Evolutionary conservation across 345 rosid species (phyloP).

Genomic region (Hibiscus mutabilis): DNA sequence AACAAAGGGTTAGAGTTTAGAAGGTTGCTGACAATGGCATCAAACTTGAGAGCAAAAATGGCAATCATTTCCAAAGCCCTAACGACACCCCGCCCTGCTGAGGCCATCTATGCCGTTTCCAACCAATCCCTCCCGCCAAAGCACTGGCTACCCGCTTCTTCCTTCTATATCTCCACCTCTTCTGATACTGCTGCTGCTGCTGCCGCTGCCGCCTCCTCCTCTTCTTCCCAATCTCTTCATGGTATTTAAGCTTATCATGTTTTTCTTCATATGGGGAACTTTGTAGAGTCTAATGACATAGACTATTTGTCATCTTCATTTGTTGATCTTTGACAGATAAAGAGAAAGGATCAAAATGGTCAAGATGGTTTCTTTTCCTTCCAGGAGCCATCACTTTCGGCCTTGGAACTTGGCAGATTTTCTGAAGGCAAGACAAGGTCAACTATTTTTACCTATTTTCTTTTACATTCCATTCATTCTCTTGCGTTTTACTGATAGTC

Average conservation of each 20-base stretch:
- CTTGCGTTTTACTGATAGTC: not conserved
- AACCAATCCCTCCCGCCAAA: not conserved
- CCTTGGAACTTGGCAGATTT: conserved; percentile 95
- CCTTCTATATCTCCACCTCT: conserved; percentile 7
- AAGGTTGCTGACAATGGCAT: not conserved
- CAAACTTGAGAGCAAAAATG: conserved; percentile 27
- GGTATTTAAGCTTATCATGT: conserved; percentile 24
- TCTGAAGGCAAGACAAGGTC: conserved; percentile 92
- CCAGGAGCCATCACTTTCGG: conserved; percentile 92
- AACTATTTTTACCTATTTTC: not conserved
- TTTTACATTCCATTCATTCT: not conserved
- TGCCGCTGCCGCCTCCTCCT: conserved; percentile 23
- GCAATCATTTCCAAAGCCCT: conserved; percentile 42
- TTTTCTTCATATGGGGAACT: conserved; percentile 1
- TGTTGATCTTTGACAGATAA: conserved; percentile 22
- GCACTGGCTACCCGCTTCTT: conserved; percentile 18
- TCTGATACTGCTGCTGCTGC: conserved; percentile 19
- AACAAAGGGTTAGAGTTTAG: not conserved
- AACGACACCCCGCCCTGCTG: conserved; percentile 26
- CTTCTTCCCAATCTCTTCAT: conserved; percentile 25
- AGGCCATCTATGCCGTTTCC: not conserved
- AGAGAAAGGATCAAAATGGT: conserved; percentile 42
- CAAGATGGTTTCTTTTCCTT: conserved; percentile 64
- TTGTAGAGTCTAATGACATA: not conserved
- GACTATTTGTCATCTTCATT: not conserved